These are phyloP conservation scores for Apiotrichum brassicae DNA, from an alignment of 1,284 basidiomycete species.

Conservation along the genomic window DNA sequence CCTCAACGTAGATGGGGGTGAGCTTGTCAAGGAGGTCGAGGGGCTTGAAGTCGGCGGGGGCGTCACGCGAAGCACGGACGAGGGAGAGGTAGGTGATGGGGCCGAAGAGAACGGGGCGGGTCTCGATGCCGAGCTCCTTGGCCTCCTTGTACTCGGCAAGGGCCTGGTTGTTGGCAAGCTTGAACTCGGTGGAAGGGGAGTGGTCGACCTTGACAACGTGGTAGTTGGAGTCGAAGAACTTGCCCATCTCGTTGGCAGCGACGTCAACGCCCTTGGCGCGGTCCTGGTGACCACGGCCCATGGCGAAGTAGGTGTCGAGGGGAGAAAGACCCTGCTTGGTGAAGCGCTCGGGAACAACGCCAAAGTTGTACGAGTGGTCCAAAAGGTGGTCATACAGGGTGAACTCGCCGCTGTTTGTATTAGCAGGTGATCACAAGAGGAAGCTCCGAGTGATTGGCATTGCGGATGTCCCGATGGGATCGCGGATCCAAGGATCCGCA, in stretches of 20 bases:
- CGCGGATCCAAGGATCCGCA: no score
- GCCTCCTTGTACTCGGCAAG: constrained; percentile 95
- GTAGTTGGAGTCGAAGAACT: constrained; percentile 99
- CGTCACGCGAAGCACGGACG: constrained; percentile 84
- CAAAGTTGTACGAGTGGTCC: constrained; percentile 94
- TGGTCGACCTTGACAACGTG: constrained; percentile 99
- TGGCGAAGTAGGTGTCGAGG: constrained; percentile 93
- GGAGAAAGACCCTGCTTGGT: constrained; percentile 75
- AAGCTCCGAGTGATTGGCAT: no score
- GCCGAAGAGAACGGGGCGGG: constrained; percentile 93
- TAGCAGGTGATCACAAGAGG: no score
- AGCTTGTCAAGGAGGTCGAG: constrained; percentile 86
- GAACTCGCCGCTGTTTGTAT: constrained; percentile 99
- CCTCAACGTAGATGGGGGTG: constrained; percentile 84
- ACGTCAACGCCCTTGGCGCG: constrained; percentile 82
- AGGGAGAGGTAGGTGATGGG: constrained; percentile 94
- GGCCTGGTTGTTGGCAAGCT: constrained; percentile 91
- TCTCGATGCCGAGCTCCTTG: constrained; percentile 78
- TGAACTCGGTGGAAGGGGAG: constrained; percentile 86
- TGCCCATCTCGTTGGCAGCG: constrained; percentile 98
- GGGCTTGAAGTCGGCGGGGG: constrained; percentile 78
- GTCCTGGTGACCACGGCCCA: constrained; percentile 96
- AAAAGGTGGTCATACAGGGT: constrained; percentile 98
- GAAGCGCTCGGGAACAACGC: constrained; percentile 94
- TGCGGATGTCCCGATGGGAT: no score